Conservation (phyloP, 176 grass and related monocot genomes). For the Avena eriantha region DNA sequence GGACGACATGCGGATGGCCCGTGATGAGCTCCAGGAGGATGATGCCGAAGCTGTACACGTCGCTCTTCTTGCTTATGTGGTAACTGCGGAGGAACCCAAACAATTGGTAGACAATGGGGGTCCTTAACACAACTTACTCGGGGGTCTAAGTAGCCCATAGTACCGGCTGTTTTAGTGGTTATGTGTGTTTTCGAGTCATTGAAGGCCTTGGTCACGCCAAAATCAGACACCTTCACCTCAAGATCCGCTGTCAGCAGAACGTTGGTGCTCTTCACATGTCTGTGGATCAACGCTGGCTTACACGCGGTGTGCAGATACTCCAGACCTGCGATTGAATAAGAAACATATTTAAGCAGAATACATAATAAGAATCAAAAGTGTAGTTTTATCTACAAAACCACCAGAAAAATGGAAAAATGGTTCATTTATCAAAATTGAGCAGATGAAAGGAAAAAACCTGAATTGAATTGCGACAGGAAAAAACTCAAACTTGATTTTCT, state of each 20-base stretch:
- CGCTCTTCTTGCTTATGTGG: conserved; percentile 47
- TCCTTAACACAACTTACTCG: conserved; percentile 26
- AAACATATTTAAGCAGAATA: neutral
- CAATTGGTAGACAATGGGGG: neutral
- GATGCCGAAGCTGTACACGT: conserved; percentile 43
- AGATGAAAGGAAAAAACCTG: neutral
- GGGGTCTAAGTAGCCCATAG: conserved; percentile 51
- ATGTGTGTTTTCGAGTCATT: conserved; percentile 46
- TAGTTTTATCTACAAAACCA: conserved; percentile 13
- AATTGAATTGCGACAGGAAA: neutral
- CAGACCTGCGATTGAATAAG: conserved; percentile 41
- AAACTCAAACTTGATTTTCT: conserved; percentile 15
- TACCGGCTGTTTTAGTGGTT: conserved; percentile 47
- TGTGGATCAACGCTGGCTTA: conserved; percentile 52
- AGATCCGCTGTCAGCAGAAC: conserved; percentile 45
- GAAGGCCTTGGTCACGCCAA: conserved; percentile 59
- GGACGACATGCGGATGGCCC: conserved; percentile 33
- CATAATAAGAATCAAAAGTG: neutral
- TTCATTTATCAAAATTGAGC: neutral
- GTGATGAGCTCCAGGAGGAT: conserved; percentile 47
- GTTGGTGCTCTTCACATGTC: conserved; percentile 66
- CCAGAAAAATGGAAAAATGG: neutral
- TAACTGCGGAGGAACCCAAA: conserved; percentile 42
- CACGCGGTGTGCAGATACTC: conserved; percentile 51
- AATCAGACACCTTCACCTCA: conserved; percentile 54